Conservation (phyloP, 148 eudicot species). For the Rhododendron vialii region DNA sequence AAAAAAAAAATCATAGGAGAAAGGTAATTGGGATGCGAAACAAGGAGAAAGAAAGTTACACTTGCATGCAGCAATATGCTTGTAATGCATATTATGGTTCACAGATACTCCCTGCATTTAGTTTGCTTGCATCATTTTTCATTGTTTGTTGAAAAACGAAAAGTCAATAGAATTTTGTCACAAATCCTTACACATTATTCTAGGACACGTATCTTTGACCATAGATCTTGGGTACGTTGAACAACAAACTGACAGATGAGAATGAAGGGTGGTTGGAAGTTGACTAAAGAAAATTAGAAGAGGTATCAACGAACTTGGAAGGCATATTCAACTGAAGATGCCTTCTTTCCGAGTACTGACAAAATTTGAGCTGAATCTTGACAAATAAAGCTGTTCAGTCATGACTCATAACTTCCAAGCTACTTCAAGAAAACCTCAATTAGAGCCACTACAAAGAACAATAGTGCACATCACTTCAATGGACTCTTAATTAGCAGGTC, state of each 20-base stretch:
- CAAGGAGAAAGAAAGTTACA: not conserved
- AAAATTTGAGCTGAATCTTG: not conserved
- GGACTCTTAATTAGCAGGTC: not conserved
- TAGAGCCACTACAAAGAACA: not conserved
- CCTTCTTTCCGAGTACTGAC: not conserved
- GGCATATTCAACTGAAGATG: not conserved
- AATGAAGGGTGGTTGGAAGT: not conserved
- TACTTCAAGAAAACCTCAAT: not conserved
- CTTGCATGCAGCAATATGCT: not conserved
- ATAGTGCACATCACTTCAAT: not conserved
- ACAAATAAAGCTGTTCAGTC: not conserved
- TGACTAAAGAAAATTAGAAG: not conserved
- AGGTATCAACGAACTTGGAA: not conserved
- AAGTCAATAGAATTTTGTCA: not conserved
- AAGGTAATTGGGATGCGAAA: not conserved
- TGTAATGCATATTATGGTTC: not conserved
- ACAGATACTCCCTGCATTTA: not conserved
- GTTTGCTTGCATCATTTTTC: not conserved
- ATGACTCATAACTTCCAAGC: not conserved
- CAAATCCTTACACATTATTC: not conserved
- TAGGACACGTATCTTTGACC: not conserved
- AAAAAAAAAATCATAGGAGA: not conserved
- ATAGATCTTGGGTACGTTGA: not conserved
- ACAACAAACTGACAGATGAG: not conserved
- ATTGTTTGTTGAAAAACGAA: not conserved